Percentiles rank a stretch among this genome's conserved stretches.
Evolutionary conservation across 352 stramenopile genomes (phyloP).

Genomic region (Halophytophthora batemanensis): DNA sequence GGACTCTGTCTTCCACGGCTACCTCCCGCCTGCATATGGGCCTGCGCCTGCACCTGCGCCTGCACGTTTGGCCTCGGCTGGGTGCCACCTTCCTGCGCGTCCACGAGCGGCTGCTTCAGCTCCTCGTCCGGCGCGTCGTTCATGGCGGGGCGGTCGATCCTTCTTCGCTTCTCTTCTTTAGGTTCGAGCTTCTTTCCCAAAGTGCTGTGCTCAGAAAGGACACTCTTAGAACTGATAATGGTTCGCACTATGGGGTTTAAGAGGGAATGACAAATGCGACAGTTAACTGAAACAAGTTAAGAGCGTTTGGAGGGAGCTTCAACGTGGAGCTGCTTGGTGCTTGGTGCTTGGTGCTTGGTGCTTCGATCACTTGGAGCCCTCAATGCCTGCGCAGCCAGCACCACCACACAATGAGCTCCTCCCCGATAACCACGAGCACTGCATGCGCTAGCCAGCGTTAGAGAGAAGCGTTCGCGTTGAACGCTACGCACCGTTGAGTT

Average conservation of each 20-base stretch:
- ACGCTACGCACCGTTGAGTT: constrained; percentile 59
- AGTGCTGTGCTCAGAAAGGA: no score
- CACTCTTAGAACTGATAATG: no score
- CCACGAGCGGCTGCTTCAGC: constrained; percentile 72
- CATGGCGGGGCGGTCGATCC: constrained; percentile 11
- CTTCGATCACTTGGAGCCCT: no score
- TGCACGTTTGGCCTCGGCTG: constrained; percentile 7
- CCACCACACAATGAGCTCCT: neutral
- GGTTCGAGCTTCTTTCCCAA: constrained; percentile 6
- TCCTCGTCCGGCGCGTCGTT: constrained; percentile 79
- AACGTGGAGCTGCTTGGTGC: no score
- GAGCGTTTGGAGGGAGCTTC: no score
- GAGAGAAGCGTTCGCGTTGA: neutral
- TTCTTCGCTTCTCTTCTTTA: constrained; percentile 33
- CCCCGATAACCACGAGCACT: neutral
- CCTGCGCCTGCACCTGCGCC: constrained; percentile 4
- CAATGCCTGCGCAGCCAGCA: neutral
- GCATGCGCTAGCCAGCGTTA: neutral
- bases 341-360: no score
- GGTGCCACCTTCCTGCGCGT: constrained; percentile 10
- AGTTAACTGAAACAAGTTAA: no score
- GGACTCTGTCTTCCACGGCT: constrained; percentile 20
- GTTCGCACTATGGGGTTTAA: no score
- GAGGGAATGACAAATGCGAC: no score
- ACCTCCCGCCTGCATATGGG: neutral